Conservation (phyloP, 768 basidiomycete genomes). For the Krasilnikovozyma curviuscula region DNA sequence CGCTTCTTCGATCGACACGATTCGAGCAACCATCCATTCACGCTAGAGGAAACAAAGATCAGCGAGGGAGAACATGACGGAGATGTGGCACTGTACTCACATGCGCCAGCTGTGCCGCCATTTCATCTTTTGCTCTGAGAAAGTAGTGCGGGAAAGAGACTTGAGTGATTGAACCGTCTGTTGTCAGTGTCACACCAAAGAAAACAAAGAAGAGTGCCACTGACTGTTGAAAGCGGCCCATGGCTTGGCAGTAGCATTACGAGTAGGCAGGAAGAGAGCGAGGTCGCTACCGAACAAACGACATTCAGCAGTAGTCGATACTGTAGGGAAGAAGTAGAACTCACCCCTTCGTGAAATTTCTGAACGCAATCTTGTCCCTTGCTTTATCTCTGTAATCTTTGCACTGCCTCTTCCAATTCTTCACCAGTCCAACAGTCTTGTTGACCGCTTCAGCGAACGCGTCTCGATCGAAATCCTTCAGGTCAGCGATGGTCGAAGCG, state of each 20-base stretch:
- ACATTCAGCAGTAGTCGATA: not conserved
- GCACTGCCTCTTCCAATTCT: conserved; percentile 95
- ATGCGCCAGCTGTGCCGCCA: no score
- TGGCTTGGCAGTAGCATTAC: conserved; percentile 77
- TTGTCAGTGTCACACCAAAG: conserved; percentile 1
- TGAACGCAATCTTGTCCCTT: conserved; percentile 86
- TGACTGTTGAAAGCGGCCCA: conserved; percentile 98
- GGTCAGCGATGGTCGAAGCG: no score
- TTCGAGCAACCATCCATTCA: no score
- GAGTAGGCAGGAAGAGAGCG: conserved; percentile 83
- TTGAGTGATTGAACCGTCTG: conserved; percentile 23
- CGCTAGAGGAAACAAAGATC: no score
- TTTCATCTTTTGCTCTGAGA: conserved; percentile 62
- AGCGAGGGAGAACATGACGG: no score
- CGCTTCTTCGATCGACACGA: no score
- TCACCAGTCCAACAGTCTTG: conserved; percentile 50
- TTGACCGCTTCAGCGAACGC: conserved; percentile 62
- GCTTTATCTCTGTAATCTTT: conserved; percentile 89
- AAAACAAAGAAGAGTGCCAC: conserved; percentile 15
- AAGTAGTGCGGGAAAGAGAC: conserved; percentile 97
- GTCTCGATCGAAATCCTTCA: conserved; percentile 50
- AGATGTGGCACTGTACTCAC: no score
- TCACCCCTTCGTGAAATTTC: conserved; percentile 41
- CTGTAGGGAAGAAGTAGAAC: not conserved
- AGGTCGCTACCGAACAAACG: conserved; percentile 70